These are phyloP conservation scores for Fraxinus baroniana DNA, from an alignment of 305 asterid genomes.

Conservation along the genomic window DNA sequence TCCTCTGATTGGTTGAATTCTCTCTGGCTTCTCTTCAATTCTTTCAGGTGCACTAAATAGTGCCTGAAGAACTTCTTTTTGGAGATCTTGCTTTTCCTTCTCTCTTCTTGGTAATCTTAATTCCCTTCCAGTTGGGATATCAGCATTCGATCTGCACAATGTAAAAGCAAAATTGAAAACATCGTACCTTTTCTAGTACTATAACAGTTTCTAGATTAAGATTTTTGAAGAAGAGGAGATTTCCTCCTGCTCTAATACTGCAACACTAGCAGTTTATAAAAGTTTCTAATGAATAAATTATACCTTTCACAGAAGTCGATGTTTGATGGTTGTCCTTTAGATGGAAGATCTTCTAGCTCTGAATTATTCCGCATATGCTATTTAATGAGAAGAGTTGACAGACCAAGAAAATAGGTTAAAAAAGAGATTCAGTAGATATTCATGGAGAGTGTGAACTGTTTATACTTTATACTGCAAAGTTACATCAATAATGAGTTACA, in stretches of 20 bases:
- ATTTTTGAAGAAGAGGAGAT: conserved; percentile 4
- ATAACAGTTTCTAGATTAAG: conserved; percentile 4
- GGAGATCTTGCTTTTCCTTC: conserved; percentile 34
- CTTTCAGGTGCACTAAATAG: conserved; percentile 46
- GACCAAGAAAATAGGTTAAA: conserved; percentile 12
- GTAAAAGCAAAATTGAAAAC: conserved; percentile 11
- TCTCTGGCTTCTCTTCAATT: conserved; percentile 30
- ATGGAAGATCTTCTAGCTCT: conserved; percentile 29
- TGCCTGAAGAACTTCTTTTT: conserved; percentile 54
- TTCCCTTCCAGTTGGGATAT: conserved; percentile 28
- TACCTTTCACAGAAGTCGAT: conserved; percentile 44
- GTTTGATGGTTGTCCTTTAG: conserved; percentile 26
- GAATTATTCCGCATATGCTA: conserved; percentile 30
- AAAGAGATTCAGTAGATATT: conserved; percentile 8
- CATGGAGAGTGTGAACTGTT: conserved; percentile 10
- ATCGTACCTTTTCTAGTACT: conserved; percentile 6
- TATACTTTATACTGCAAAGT: not conserved
- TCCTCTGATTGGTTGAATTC: conserved; percentile 27
- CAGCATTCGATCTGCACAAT: conserved; percentile 37
- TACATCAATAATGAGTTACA: not conserved
- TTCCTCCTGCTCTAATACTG: not conserved
- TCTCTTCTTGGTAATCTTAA: conserved; percentile 24
- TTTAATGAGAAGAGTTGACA: conserved; percentile 24
- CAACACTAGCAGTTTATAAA: conserved; percentile 15
- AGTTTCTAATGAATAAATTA: conserved; percentile 12